A percentile compares a stretch with the other conserved stretches of the same genome.
Evolutionary conservation across 2,329 filamentous ascomycete species (phyloP).

Genomic region (Meredithiella fracta): DNA sequence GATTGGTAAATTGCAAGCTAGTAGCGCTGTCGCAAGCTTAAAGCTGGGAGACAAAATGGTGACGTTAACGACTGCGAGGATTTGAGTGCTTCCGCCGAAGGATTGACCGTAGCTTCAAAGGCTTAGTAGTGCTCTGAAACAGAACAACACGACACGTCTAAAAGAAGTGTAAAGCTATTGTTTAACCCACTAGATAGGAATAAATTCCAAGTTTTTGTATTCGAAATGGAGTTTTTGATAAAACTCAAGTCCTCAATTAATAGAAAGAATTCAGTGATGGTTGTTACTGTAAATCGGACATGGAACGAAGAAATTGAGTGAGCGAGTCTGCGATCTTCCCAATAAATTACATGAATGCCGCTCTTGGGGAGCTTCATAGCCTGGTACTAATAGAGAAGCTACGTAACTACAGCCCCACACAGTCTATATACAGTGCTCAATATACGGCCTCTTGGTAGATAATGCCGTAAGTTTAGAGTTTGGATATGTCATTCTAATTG

Average conservation of each 20-base stretch:
- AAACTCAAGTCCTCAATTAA: too few relatives aligned
- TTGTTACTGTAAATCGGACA: too few relatives aligned
- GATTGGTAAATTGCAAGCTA: background rate
- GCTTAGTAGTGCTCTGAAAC: background rate
- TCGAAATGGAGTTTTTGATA: too few relatives aligned
- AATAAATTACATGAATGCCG: background rate
- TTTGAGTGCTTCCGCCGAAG: background rate
- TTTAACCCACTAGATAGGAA: background rate
- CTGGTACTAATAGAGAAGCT: background rate
- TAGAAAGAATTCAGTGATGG: too few relatives aligned
- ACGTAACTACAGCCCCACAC: background rate
- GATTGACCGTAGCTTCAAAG: background rate
- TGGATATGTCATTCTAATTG: too few relatives aligned
- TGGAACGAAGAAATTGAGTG: background rate
- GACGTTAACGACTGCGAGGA: background rate
- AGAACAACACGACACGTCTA: background rate
- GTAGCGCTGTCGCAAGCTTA: background rate
- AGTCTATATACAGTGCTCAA: background rate
- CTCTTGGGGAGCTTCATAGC: background rate
- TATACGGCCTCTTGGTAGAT: background rate
- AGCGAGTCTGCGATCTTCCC: background rate
- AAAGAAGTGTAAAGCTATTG: background rate
- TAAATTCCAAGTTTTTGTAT: background rate
- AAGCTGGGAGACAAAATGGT: background rate
- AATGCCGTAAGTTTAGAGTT: too few relatives aligned